phyloP scores from a whole-genome alignment of 2,329 filamentous ascomycete genomes.

The Raffaelea deltoideospora region DNA sequence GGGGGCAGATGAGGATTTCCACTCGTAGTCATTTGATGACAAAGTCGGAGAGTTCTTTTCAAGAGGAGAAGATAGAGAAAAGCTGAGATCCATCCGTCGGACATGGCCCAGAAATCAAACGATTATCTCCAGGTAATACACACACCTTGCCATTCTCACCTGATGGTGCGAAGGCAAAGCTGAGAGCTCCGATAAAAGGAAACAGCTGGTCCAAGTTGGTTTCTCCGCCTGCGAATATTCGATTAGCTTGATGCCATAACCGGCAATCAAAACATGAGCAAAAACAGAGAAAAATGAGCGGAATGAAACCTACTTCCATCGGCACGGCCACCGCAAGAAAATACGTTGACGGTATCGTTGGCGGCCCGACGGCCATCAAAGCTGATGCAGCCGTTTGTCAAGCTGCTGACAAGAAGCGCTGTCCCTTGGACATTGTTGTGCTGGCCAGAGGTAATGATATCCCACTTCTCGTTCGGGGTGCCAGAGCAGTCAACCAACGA shows the following conservation, averaged over 20 bases:
- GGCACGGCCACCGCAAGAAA: constrained; percentile 36
- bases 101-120: constrained; percentile 16
- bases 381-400: constrained; percentile 36
- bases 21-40: too few relatives aligned
- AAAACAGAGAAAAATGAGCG: background rate
- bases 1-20: too few relatives aligned
- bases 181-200: constrained; percentile 25
- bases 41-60: too few relatives aligned
- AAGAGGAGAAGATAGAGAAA: constrained; percentile 16
- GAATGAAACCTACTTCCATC: constrained; percentile 23
- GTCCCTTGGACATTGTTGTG: constrained; percentile 29
- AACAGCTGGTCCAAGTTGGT: constrained; percentile 34
- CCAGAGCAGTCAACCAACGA: constrained; percentile 28
- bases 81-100: constrained; percentile 15
- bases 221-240: constrained; percentile 25
- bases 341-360: constrained; percentile 32
- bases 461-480: constrained; percentile 31
- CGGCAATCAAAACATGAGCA: constrained; percentile 8
- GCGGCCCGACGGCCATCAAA: constrained; percentile 27
- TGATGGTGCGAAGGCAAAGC: constrained; percentile 28
- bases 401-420: constrained; percentile 30
- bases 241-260: too few relatives aligned
- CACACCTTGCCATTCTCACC: constrained; percentile 28
- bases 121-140: constrained; percentile 21
- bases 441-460: constrained; percentile 31